Evolutionary conservation across 2,329 filamentous ascomycete species (phyloP).

Genomic region (Diaporthe eres): DNA sequence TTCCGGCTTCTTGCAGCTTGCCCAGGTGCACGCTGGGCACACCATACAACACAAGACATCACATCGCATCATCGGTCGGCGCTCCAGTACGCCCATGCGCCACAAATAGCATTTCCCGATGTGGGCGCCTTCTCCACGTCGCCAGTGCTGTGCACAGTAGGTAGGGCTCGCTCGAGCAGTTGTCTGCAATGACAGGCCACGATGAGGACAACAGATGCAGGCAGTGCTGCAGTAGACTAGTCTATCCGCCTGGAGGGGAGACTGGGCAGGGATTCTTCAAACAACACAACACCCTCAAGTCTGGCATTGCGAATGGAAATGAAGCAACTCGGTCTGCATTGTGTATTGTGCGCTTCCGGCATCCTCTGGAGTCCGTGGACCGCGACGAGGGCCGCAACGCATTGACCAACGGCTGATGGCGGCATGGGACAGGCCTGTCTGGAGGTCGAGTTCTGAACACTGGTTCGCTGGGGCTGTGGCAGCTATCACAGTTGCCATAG

Average conservation of each 20-base stretch:
- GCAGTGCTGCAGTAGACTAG: neutral
- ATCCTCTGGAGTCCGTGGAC: conserved; percentile 8
- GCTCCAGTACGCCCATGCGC: conserved; percentile 21
- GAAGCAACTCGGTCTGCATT: conserved; percentile 21
- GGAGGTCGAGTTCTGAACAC: conserved; percentile 17
- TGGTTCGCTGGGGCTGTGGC: conserved; percentile 6
- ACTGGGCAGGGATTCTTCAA: neutral
- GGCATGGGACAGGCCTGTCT: conserved; percentile 29
- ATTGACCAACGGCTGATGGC: conserved; percentile 16
- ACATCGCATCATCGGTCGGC: conserved; percentile 29
- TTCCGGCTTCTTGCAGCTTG: conserved; percentile 34
- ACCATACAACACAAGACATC: conserved; percentile 12
- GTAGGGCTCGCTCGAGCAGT: neutral
- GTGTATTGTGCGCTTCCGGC: conserved; percentile 11
- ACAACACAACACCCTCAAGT: neutral
- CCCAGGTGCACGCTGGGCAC: conserved; percentile 11
- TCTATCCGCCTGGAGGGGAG: neutral
- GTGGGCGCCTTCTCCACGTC: conserved; percentile 12
- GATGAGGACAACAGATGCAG: neutral
- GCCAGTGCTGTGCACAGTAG: neutral
- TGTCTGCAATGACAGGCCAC: neutral
- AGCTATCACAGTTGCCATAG: conserved; percentile 15
- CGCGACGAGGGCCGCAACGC: conserved; percentile 5
- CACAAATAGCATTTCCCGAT: conserved; percentile 26
- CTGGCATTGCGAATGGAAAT: conserved; percentile 30